Conservation (phyloP, 2,329 filamentous ascomycete genomes). For the Aciculosporium take region DNA sequence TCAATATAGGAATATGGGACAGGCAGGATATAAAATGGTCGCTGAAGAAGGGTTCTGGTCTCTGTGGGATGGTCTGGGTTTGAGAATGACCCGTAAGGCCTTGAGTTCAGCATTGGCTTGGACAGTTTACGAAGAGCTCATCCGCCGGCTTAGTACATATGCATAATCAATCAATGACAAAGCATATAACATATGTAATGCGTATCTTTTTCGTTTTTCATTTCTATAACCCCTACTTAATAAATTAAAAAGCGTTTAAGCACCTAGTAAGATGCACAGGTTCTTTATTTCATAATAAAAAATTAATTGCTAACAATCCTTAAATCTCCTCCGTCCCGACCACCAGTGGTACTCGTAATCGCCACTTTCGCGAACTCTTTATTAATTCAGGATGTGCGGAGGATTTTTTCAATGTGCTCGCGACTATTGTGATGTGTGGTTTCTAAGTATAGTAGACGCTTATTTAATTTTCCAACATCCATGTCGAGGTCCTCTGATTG, state of each 20-base stretch:
- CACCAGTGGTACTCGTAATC: too few relatives aligned
- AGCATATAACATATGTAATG: too few relatives aligned
- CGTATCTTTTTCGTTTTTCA: too few relatives aligned
- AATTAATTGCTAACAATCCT: neutral
- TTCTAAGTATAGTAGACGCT: slow-evolving; percentile 85
- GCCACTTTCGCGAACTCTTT: too few relatives aligned
- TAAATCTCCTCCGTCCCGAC: too few relatives aligned
- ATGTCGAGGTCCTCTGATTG: slow-evolving; percentile 63
- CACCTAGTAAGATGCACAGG: too few relatives aligned
- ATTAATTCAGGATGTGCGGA: slow-evolving; percentile 35
- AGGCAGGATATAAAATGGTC: slow-evolving; percentile 65
- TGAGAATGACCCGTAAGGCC: slow-evolving; percentile 84
- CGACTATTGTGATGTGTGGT: slow-evolving; percentile 91
- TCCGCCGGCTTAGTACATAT: slow-evolving; percentile 41
- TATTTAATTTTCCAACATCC: slow-evolving; percentile 69
- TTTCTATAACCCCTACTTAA: too few relatives aligned
- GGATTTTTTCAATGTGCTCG: slow-evolving; percentile 79
- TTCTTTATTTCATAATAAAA: neutral
- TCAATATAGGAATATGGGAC: slow-evolving; percentile 68
- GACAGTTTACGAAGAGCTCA: slow-evolving; percentile 92
- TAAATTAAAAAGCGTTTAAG: too few relatives aligned
- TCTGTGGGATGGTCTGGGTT: slow-evolving; percentile 70
- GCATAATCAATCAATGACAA: too few relatives aligned
- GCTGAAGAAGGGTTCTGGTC: slow-evolving; percentile 65
- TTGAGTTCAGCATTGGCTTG: slow-evolving; percentile 89